Percentiles rank a stretch among this genome's conserved stretches.
Conservation (phyloP, 1,139 yeast species). For the Blastobotrys indianensis region DNA sequence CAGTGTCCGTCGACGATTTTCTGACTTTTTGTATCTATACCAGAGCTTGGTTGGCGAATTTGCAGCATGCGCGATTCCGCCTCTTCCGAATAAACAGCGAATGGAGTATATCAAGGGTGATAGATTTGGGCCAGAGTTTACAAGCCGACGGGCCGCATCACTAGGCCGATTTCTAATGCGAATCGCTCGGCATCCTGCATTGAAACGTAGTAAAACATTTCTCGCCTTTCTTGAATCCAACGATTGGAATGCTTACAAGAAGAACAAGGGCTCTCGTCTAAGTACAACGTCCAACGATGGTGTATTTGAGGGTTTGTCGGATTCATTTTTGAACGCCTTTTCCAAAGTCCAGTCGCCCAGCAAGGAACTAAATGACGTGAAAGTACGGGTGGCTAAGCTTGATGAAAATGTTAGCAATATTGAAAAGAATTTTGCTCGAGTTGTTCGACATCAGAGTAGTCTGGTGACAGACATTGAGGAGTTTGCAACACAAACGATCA, state of each 20-base stretch:
- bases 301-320: conserved; percentile 64
- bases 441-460: conserved; percentile 67
- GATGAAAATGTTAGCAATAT: conserved; percentile 76
- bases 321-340: conserved; percentile 86
- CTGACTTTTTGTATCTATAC: conserved; percentile 75
- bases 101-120: conserved; percentile 95
- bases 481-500: conserved; percentile 63
- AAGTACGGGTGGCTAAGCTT: conserved; percentile 72
- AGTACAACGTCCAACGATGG: conserved; percentile 28
- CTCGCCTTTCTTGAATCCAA: conserved; percentile 71
- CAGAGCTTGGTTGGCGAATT: conserved; percentile 68
- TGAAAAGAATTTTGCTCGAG: conserved; percentile 69
- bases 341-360: conserved; percentile 70
- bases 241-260: conserved; percentile 80
- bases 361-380: conserved; percentile 77
- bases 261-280: conserved; percentile 38
- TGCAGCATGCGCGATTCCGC: conserved; percentile 85
- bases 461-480: conserved; percentile 67
- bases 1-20: conserved; percentile 68
- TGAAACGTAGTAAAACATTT: conserved; percentile 65
- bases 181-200: conserved; percentile 63
- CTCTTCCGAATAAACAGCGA: conserved; percentile 88
- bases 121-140: conserved; percentile 73
- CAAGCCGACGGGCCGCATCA: conserved; percentile 77
- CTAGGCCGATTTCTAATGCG: conserved; percentile 70